These are phyloP conservation scores for Neurospora sp. DNA, from an alignment of 495 filamentous ascomycete genomes.

Conservation along the genomic window DNA sequence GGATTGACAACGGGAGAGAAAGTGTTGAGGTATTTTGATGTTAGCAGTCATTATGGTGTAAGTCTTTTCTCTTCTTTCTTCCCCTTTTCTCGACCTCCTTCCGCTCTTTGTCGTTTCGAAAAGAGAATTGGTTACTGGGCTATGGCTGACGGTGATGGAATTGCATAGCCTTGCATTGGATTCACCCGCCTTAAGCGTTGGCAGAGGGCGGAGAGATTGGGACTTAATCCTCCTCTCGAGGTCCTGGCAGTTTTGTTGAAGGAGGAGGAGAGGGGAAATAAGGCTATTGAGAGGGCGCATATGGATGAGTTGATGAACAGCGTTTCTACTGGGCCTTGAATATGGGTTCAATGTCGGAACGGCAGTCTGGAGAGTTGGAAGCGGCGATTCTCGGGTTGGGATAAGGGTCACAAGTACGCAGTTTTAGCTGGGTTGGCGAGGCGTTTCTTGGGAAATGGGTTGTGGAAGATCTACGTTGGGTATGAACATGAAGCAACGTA, in stretches of 20 bases:
- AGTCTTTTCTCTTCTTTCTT: slow-evolving; percentile 24
- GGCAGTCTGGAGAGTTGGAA: too few relatives aligned
- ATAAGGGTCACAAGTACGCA: background rate
- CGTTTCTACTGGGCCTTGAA: slow-evolving; percentile 21
- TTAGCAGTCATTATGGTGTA: slow-evolving; percentile 82
- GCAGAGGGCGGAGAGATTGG: slow-evolving; percentile 70
- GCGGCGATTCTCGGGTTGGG: background rate
- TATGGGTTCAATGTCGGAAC: too few relatives aligned
- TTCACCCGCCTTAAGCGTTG: slow-evolving; percentile 74
- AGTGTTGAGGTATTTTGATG: slow-evolving; percentile 80
- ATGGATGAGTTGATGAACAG: slow-evolving; percentile 70
- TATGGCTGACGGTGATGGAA: background rate
- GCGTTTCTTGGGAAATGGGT: background rate
- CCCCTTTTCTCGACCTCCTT: background rate
- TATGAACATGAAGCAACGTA: background rate
- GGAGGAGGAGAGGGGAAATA: slow-evolving; percentile 48
- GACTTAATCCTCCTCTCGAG: slow-evolving; percentile 78
- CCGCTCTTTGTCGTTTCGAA: background rate
- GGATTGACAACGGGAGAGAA: slow-evolving; percentile 66
- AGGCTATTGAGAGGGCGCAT: slow-evolving; percentile 50
- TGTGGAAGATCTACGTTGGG: background rate
- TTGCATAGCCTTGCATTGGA: slow-evolving; percentile 70
- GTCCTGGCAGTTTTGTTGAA: slow-evolving; percentile 78
- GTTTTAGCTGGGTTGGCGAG: background rate
- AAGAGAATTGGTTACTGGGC: background rate